Base-by-base conservation (phyloP, 306 rosid species). In the Medicago arabica region DNA sequence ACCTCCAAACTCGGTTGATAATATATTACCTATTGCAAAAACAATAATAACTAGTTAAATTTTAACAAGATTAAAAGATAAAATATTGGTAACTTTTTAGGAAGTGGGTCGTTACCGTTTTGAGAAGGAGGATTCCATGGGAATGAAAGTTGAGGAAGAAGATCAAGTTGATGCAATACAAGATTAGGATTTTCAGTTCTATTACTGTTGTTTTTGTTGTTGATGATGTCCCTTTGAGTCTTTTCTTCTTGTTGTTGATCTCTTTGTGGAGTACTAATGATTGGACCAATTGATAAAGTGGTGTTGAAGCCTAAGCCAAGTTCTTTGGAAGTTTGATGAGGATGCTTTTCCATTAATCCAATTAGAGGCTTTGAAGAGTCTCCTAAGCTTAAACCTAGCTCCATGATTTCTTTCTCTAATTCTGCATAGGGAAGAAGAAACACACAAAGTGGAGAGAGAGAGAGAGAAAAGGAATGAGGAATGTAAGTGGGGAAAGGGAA, bases 351-450 rank as follows among this genome's bases (percentile, higher is more conserved):
- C 80, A 69, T 85, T 89, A 76, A 87, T 15, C 4, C 80, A 14
- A 88, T 72, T 6, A 87, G 81, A 12, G 95, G 84, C 67, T 83
- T 87, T 9, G 96, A 77, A 70, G 93, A 21, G 15, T 91, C 96
- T 18, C 98, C 98, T 25, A 96, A 82, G 74, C 92, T 92, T 39
- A 96, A 83, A 67, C 87, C 99, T 43, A 96, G 84, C 82, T 96
- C 98, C 99, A 95, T 90, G 74, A n/a, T 71, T 57, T 71, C n/a
- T 41, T 72, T 67, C 44, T 64, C 59, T 65, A 47, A 8, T 47
- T 76, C 57, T 41, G 47, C 69, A 66, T 84, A 77, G 43, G 63
- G 0, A 53, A 75, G 34, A 39, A 3, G 49, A 34, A 12, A 3
- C 31, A 28, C 31, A 3, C 31, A 28, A 28, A 28, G 31, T 28